Evolutionary conservation across 2,329 filamentous ascomycete species (phyloP).

Genomic region (Aspergillus sp.): DNA sequence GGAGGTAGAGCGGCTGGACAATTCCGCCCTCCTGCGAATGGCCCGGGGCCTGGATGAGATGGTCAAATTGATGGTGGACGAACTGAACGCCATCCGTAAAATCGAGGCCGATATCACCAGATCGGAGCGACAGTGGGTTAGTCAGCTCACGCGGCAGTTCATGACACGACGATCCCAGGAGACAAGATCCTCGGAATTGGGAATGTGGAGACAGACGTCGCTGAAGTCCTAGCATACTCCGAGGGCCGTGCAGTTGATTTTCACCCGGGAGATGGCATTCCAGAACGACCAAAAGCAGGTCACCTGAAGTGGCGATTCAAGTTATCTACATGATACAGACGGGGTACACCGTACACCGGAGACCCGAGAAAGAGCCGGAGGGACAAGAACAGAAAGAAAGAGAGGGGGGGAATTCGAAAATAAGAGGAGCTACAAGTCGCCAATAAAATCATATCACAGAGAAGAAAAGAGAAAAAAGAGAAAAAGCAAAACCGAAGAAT

Average conservation of each 20-base stretch:
- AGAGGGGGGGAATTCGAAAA: background rate
- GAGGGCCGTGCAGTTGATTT: background rate
- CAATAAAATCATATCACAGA: background rate
- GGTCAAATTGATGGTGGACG: constrained; percentile 36
- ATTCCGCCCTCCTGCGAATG: constrained; percentile 34
- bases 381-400: no score
- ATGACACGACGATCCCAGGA: constrained; percentile 9
- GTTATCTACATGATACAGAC: background rate
- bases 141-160: constrained; percentile 29
- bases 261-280: background rate
- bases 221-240: constrained; percentile 9
- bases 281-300: background rate
- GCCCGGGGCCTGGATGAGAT: constrained; percentile 29
- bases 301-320: background rate
- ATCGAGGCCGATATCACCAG: constrained; percentile 36
- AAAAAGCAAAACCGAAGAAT: background rate
- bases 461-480: background rate
- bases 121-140: constrained; percentile 35
- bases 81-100: constrained; percentile 34
- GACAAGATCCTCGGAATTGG: constrained; percentile 17
- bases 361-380: background rate
- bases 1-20: constrained; percentile 19
- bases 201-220: constrained; percentile 27
- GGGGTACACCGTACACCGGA: background rate
- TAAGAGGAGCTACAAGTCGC: background rate